A percentile compares a stretch with the other conserved stretches of the same genome.
Evolutionary conservation across 164 flowering plant genomes (phyloP).

Genomic region (Stephania japonica): DNA sequence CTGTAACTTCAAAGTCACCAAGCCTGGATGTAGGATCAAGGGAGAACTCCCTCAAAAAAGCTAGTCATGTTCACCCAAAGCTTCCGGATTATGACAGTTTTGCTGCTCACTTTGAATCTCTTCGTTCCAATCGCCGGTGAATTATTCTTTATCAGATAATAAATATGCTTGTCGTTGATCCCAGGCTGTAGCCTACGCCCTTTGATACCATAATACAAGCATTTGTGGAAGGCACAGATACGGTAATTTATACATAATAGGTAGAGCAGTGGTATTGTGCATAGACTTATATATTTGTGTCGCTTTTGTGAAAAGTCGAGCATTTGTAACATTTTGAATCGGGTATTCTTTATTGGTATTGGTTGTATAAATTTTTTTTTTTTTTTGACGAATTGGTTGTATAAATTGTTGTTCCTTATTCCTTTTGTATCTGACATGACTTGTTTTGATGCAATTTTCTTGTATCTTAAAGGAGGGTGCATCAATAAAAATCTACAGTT

Average conservation of each 20-base stretch:
- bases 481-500: neutral
- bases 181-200: neutral
- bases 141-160: conserved; percentile 1
- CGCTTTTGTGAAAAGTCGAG: neutral
- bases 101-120: conserved; percentile 51
- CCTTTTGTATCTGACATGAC: neutral
- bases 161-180: neutral
- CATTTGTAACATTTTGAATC: neutral
- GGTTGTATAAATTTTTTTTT: too few relatives aligned
- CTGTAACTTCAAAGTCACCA: conserved; percentile 22
- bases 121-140: conserved; percentile 35
- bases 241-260: neutral
- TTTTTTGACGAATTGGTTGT: too few relatives aligned
- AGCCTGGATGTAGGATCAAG: conserved; percentile 21
- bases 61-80: conserved; percentile 94
- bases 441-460: neutral
- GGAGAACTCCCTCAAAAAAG: conserved; percentile 33
- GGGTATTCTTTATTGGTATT: neutral
- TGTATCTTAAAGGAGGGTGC: neutral
- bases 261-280: neutral
- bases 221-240: neutral
- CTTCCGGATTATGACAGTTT: conserved; percentile 82
- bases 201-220: neutral
- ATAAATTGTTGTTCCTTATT: neutral
- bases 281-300: neutral